phyloP scores from a whole-genome alignment of 345 rosid genomes.

The Lagerstroemia speciosa region DNA sequence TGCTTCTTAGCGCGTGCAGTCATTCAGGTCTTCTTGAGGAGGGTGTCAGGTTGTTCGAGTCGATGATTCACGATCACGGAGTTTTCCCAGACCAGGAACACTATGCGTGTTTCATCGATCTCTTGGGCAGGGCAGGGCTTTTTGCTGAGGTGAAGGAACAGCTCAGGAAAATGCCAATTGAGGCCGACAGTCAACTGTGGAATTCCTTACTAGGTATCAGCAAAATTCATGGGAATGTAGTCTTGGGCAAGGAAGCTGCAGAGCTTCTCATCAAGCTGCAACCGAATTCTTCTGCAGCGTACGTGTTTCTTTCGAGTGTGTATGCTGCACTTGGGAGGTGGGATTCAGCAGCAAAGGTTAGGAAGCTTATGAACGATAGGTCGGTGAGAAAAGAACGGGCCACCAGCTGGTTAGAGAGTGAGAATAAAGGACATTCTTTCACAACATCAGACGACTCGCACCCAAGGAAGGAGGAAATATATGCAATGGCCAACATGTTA shows the following conservation, averaged over 20 bases:
- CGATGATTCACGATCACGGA: conserved; percentile 30
- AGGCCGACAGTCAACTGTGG: conserved; percentile 38
- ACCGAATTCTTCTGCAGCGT: conserved; percentile 48
- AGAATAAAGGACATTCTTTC: conserved; percentile 38
- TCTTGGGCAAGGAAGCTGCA: conserved; percentile 46
- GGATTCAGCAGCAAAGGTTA: conserved; percentile 50
- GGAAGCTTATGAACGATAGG: conserved; percentile 43
- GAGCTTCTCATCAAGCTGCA: conserved; percentile 41
- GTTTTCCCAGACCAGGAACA: conserved; percentile 60
- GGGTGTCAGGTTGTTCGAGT: conserved; percentile 51
- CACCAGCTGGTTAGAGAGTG: conserved; percentile 54
- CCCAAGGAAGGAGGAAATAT: conserved; percentile 37
- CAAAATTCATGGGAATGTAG: conserved; percentile 45
- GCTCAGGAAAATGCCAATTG: conserved; percentile 39
- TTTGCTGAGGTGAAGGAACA: conserved; percentile 38
- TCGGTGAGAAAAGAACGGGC: conserved; percentile 41
- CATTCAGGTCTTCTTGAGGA: conserved; percentile 56
- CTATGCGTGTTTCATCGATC: conserved; percentile 70
- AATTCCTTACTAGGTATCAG: conserved; percentile 46
- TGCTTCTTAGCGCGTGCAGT: conserved; percentile 59
- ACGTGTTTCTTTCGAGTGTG: conserved; percentile 44
- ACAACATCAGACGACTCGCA: conserved; percentile 38
- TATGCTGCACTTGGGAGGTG: conserved; percentile 44
- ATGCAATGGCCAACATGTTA: conserved; percentile 32
- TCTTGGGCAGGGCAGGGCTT: conserved; percentile 55